Base-by-base conservation (phyloP, 176 grass and related monocot species). In the Zea mays region DNA sequence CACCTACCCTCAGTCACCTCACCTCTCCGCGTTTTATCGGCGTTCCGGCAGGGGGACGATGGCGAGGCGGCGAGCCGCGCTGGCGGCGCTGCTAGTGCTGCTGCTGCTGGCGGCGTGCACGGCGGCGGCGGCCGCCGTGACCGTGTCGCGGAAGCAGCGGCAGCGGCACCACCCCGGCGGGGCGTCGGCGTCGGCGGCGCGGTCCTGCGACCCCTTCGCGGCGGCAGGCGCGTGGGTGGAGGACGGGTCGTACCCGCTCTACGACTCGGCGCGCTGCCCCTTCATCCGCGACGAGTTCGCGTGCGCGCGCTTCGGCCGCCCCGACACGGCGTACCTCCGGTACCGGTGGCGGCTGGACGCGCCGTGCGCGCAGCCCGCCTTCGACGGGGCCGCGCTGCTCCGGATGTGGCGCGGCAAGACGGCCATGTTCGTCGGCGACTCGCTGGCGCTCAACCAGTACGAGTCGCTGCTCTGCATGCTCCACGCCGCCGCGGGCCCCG, bases 391-490 rank as follows among this genome's bases (percentile, higher is more conserved):
- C 55, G 82, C 79, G 62, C 71, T 97, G 39, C 67, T 97, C 20
- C 27, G 63, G 82, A 88, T 75, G 57, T 90, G 89, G 91, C 12
- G 19, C 4, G 91, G 91, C 17, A 97, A 97, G 89, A 93, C 69
- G 65, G 81, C 92, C 27, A 92, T 97, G 91, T 94, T 97, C 77
- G 94, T 97, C 19, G 94, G 94, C 5, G 94, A 97, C 88, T 97
- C 91, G 48, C 58, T 97, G 60, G 92, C 88, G 79, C 55, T 94
- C 58, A 92, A 97, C 76, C 94, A 97, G 79, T 97, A 88, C 76
- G 86, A 90, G 67, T 97, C 94, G 68, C 61, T 97, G 47, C 82
- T 97, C 14, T 97, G 94, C 82, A 69, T 92, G 82, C 72, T 97
- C 17, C 85, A 97, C 73, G 86, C 87, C 4, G 89, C 89, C 3